Conservation (phyloP, 2,329 filamentous ascomycete genomes). For the Stachybotrys chartarum region DNA sequence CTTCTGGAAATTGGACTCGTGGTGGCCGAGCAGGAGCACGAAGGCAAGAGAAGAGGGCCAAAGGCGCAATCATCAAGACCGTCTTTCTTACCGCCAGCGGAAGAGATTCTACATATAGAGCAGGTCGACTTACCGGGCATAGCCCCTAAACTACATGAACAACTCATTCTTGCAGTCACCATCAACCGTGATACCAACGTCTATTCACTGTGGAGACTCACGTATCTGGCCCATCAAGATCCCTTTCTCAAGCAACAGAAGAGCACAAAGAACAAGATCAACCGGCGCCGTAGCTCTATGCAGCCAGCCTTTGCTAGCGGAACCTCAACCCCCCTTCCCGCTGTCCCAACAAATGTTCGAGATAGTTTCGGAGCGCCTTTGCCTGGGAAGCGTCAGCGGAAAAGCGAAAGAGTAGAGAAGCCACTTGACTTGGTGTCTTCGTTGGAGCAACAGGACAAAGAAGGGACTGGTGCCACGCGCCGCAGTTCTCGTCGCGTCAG, state of each 20-base stretch:
- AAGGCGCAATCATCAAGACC: slow-evolving; percentile 33
- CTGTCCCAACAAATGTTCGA: slow-evolving; percentile 58
- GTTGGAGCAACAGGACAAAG: slow-evolving; percentile 59
- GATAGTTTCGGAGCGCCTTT: slow-evolving; percentile 67
- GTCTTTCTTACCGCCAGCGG: slow-evolving; percentile 61
- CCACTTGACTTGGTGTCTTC: slow-evolving; percentile 59
- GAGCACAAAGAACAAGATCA: slow-evolving; percentile 36
- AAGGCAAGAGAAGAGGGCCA: slow-evolving; percentile 15
- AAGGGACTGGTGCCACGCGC: slow-evolving; percentile 43
- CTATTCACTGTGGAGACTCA: slow-evolving; percentile 79
- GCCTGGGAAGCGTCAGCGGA: slow-evolving; percentile 45
- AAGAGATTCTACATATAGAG: slow-evolving; percentile 81
- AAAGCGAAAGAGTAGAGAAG: slow-evolving; percentile 44
- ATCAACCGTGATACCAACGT: slow-evolving; percentile 68
- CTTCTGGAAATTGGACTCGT: slow-evolving; percentile 80
- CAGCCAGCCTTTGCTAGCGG: slow-evolving; percentile 64
- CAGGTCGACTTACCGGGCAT: slow-evolving; percentile 49
- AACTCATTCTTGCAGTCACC: slow-evolving; percentile 71
- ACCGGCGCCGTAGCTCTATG: slow-evolving; percentile 56
- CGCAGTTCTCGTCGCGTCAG: slow-evolving; percentile 74
- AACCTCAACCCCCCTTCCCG: slow-evolving; percentile 66
- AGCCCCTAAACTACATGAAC: slow-evolving; percentile 30
- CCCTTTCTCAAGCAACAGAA: slow-evolving; percentile 40
- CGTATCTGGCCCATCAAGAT: slow-evolving; percentile 65
- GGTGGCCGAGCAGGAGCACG: slow-evolving; percentile 50